Base-by-base conservation (phyloP, 495 filamentous ascomycete genomes). In the Platismatia glauca region DNA sequence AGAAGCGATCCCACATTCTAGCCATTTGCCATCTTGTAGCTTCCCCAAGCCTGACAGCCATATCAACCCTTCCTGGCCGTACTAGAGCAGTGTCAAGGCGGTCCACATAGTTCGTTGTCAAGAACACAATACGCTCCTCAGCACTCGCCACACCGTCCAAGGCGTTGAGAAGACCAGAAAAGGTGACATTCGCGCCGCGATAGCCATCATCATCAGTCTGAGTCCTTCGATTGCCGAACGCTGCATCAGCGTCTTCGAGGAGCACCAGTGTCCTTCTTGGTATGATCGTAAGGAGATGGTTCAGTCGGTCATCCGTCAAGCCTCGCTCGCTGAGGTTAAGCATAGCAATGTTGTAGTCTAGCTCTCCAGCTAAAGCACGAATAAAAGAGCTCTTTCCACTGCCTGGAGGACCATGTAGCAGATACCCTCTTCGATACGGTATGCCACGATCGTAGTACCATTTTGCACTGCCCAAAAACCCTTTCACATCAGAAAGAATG, bases 371-470 rank as follows among this genome's bases (percentile, higher is more conserved):
- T 35, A 98, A 76, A 4, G 95, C 92, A 75, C 96, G 92, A 57
- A 97, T 95, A 71, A 98, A 97, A 3, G 89, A 95, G 67, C 87
- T 96, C 74, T 98, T 98, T 27, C 94, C 94, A 20, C 89, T 95
- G 3, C 94, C 94, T 0, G 94, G 95, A 4, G 93, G 92, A 0
- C 94, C 94, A 70, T 96, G 92, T 7, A 98, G 81, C 44, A 98
- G 80, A 73, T 97, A 98, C 2, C 94, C 94, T 27, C 94, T 81
- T 38, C 94, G 85, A 65, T 97, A 98, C 1, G 94, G 94, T 66
- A 98, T 95, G 9, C 94, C 94, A 9, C 94, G 86, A 69, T 97
- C 90, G 34, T 91, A 82, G 67, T 98, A 98, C 94, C 94, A 98
- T 46, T 85, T 79, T 37, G 86, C 81, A 37, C 89, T 85, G 1